Base-by-base conservation (phyloP, 108 stramenopile species). In the Nitzschia palea region DNA sequence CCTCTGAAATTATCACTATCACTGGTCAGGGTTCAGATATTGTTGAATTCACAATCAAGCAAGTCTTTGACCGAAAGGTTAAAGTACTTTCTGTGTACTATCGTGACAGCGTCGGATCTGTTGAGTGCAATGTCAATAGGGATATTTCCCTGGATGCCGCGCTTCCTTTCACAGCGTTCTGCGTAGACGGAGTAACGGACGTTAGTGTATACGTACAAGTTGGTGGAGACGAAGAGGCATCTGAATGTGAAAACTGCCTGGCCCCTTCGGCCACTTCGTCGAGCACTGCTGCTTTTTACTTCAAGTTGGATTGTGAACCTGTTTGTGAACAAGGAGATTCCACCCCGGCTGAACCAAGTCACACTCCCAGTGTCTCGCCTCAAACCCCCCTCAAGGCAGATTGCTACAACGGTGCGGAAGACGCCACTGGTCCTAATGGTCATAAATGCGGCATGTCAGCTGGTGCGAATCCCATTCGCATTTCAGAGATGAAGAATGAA, bases 161-260 rank as follows among this genome's bases (percentile, higher is more conserved):
- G 9, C 20, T 59, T 10, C 35, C 8, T 31, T 59, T 18, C 36
- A 18, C 33, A 15, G 57, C 57, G 6, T 59, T 28, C 17, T 59
- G 57, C 20, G 57, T 59, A 17, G 57, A 59, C 28, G 57, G 35
- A 12, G 35, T 59, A 18, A 59, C 57, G 6, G 57, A 59, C 28
- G 57, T 59, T 15, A 37, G n/a, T 22, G 30, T 59, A 2, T 37
- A 59, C 35, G 57, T 59, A 15, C 26, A 59, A 31, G 5, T 59
- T 3, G 20, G 12, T 22, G 57, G 57, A 6, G n/a, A 59, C 33
- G 57, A 37, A 3, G 25, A 30, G 17, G 33, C 14, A 20, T 17
- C 15, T 5, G 18, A 31, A 3, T 59, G 57, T 22, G 35, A 59
- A 22, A 37, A 59, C 36, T 59, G 57, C 20, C 14, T 20, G 30